Base-by-base conservation (phyloP, 768 basidiomycete genomes). In the Sistotremastrum niveocremeum region DNA sequence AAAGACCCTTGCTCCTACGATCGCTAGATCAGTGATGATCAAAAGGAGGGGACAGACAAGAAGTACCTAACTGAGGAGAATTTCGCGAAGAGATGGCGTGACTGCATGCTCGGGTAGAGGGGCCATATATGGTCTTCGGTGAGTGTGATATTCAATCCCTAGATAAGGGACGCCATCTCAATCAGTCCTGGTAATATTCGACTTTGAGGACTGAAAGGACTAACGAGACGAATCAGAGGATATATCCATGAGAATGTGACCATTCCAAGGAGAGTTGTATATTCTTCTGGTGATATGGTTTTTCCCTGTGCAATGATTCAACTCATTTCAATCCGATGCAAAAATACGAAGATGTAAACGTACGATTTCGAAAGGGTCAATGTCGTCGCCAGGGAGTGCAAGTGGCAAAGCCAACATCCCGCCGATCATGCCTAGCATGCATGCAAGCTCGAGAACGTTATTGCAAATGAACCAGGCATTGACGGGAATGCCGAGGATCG, bases 71-170 rank as follows among this genome's bases (percentile, higher is more conserved):
- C 28, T 34, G 38, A 59, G 55, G 51, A 53, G 52, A 73, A 76
- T 51, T 70, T 69, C 45, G 45, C 54, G 53, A 83, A 84, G 7
- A 87, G 59, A 0, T 82, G 74, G 1, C 76, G 72, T 1, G 82
- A 79, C 51, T 77, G 79, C 51, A 77, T 62, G 0, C 74, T 79
- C 1, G 81, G 78, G 52, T 80, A 84, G 28, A 88, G 66, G 41
- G 66, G 49, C 80, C 81, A 85, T 1, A 88, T 74, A 46, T 87
- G 83, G 1, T 68, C 62, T 55, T 88, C 84, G 41, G 77, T 70
- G 40, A 89, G 65, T 2, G 79, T 84, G 4, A 65, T 66, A 45
- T 48, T 49, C 6, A 65, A 66, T 10, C 74, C 73, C 49, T 60
- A 35, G 47, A 11, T 10, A 32, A 45, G 41, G 31, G 7, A 44